Evolutionary conservation across 345 rosid genomes (phyloP).

Genomic region (Populus deltoides): DNA sequence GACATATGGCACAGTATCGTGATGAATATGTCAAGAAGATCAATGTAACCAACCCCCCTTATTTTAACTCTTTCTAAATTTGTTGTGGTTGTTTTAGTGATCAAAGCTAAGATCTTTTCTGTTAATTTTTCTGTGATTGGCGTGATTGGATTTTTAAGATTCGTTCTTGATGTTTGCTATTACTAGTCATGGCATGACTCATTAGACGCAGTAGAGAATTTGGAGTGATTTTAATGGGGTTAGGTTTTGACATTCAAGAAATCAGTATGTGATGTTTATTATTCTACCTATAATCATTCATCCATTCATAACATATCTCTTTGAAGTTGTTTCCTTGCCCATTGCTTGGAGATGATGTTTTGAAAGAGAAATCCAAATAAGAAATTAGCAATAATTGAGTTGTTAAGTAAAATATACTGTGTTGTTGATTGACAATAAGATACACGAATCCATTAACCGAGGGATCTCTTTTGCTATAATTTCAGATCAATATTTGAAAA

Average conservation of each 20-base stretch:
- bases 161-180: background rate
- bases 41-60: constrained; percentile 19
- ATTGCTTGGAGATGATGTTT: background rate
- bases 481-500: no score
- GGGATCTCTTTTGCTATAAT: no score
- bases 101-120: background rate
- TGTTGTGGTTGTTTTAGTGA: background rate
- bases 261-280: background rate
- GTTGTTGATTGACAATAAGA: no score
- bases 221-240: background rate
- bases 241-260: no score
- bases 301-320: background rate
- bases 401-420: no score
- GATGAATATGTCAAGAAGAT: constrained; percentile 29
- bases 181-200: background rate
- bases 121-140: background rate
- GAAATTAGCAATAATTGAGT: background rate
- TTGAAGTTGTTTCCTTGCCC: background rate
- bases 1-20: constrained; percentile 19
- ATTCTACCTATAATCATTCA: no score
- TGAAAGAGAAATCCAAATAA: background rate
- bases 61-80: background rate
- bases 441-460: no score
- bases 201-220: background rate
- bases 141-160: background rate